phyloP scores from a whole-genome alignment of 768 basidiomycete species.

The Candolleomyces aberdarensis region DNA sequence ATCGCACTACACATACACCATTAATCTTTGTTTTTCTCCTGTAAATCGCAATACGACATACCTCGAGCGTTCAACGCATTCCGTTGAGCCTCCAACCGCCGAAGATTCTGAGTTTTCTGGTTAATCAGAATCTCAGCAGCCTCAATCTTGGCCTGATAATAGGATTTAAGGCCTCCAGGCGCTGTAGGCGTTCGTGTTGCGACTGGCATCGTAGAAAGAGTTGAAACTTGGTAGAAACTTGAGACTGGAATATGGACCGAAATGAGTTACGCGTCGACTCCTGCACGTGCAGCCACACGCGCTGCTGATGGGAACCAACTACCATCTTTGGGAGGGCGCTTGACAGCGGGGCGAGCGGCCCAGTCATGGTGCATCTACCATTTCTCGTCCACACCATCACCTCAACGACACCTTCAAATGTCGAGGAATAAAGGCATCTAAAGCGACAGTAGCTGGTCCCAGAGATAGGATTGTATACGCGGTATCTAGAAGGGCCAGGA shows the following conservation, averaged over 20 bases:
- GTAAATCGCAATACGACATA: constrained; percentile 24
- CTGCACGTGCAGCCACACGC: background rate
- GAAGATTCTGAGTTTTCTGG: constrained; percentile 93
- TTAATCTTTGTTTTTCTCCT: background rate
- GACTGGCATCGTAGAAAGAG: constrained; percentile 17
- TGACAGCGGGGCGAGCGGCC: no score
- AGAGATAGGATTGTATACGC: no score
- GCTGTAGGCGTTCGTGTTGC: constrained; percentile 36
- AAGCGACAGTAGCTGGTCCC: no score
- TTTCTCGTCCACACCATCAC: no score
- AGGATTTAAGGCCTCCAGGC: constrained; percentile 75
- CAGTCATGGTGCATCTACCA: no score
- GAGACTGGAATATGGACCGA: background rate
- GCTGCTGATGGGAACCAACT: no score
- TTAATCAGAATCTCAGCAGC: constrained; percentile 90
- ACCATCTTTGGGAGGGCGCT: no score
- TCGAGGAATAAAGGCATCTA: no score
- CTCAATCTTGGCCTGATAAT: constrained; percentile 96
- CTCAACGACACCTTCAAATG: no score
- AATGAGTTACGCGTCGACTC: constrained; percentile 6
- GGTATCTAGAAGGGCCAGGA: no score
- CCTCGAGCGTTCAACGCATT: constrained; percentile 97
- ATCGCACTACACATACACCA: constrained; percentile 54
- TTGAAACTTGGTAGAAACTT: background rate
- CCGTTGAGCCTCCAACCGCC: constrained; percentile 93